Percentiles rank a stretch among this genome's conserved stretches.
Evolutionary conservation across 805 yeast species (phyloP).

Genomic region (Sugiyamaella marilandica): DNA sequence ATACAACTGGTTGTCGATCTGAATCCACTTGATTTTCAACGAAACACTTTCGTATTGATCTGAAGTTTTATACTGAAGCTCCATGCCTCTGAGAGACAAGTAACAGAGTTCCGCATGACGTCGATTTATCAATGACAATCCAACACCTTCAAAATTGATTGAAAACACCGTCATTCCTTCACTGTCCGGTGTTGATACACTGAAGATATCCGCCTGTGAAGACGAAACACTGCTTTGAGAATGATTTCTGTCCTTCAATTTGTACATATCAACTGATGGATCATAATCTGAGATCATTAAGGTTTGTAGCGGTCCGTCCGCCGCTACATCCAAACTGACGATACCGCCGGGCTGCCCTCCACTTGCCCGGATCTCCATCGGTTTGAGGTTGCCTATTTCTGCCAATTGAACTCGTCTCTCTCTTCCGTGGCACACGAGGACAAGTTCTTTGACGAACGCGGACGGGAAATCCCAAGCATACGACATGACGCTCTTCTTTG

Average conservation of each 20-base stretch:
- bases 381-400: constrained; percentile 87
- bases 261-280: constrained; percentile 70
- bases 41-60: constrained; percentile 77
- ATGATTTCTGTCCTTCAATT: constrained; percentile 34
- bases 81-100: constrained; percentile 75
- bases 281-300: constrained; percentile 80
- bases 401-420: constrained; percentile 80
- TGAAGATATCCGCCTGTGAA: constrained; percentile 17
- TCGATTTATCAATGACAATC: constrained; percentile 74
- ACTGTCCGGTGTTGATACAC: constrained; percentile 39
- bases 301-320: constrained; percentile 93
- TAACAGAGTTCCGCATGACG: constrained; percentile 75
- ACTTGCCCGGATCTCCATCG: constrained; percentile 61
- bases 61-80: constrained; percentile 74
- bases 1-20: constrained; percentile 84
- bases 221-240: constrained; percentile 19
- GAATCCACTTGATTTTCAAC: constrained; percentile 87
- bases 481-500: constrained; percentile 92
- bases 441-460: constrained; percentile 74
- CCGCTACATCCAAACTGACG: constrained; percentile 86
- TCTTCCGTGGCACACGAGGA: constrained; percentile 64
- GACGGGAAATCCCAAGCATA: constrained; percentile 98
- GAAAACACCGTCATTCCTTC: constrained; percentile 49
- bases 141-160: constrained; percentile 70
- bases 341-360: constrained; percentile 41